phyloP scores from a whole-genome alignment of 495 filamentous ascomycete genomes.

The Lasiosphaeriaceae sp. region DNA sequence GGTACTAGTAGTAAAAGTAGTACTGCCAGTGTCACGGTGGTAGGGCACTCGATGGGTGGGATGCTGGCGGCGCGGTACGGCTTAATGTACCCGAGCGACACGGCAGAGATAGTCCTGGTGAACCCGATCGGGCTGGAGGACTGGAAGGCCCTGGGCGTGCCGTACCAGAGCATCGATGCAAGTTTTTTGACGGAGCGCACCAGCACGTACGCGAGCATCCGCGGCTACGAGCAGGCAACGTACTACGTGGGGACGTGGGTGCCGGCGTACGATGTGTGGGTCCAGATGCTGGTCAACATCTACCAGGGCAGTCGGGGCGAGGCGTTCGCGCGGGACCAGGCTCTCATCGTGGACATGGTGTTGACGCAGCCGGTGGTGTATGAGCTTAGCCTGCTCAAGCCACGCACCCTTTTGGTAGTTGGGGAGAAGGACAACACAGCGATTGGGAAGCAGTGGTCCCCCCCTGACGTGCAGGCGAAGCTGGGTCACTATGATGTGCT shows the following conservation, averaged over 20 bases:
- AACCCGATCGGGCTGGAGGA: conserved; percentile 44
- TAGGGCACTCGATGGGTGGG: conserved; percentile 47
- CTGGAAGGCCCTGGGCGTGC: conserved; percentile 41
- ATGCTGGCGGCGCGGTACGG: conserved; percentile 41
- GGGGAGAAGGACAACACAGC: conserved; percentile 42
- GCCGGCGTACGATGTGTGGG: conserved; percentile 39
- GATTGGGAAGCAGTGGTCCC: conserved; percentile 45
- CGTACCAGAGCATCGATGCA: conserved; percentile 32
- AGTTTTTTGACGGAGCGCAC: conserved; percentile 24
- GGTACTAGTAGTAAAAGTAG: conserved; percentile 5
- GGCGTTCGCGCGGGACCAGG: conserved; percentile 33
- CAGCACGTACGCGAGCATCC: conserved; percentile 34
- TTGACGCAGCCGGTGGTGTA: conserved; percentile 42
- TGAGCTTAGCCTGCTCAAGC: conserved; percentile 33
- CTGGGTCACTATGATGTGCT: conserved; percentile 41
- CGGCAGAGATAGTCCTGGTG: conserved; percentile 28
- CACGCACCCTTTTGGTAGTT: conserved; percentile 35
- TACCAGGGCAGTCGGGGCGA: conserved; percentile 32
- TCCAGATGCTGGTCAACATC: conserved; percentile 42
- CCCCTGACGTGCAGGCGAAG: conserved; percentile 32
- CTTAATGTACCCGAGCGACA: conserved; percentile 38
- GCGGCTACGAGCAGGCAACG: conserved; percentile 38
- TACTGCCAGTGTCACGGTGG: conserved; percentile 28
- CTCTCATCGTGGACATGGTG: conserved; percentile 40
- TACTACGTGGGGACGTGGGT: conserved; percentile 41